Base-by-base conservation (phyloP, 768 basidiomycete species). In the Crucibulum laeve region DNA sequence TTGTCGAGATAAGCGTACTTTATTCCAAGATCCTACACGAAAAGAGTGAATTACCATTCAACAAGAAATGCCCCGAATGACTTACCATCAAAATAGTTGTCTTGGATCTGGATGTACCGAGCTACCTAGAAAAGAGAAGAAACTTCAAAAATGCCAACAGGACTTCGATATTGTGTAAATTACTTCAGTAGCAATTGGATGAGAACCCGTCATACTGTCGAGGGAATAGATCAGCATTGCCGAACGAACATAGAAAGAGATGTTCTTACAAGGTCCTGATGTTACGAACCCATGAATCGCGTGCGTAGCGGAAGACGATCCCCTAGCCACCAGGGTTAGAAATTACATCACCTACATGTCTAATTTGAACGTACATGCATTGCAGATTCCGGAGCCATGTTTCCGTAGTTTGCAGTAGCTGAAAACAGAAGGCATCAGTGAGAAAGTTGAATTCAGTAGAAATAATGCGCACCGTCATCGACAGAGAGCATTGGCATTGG, bases 81-180 rank as follows among this genome's bases (percentile, higher is more conserved):
- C 38, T n/a, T 21, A 46, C 45, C 49, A 28, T 50, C 49, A 21
- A 50, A 50, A 21, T 46, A 50, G 23, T 40, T 50, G 28, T 50
- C 49, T 32, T 50, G 49, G 37, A 50, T 37, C 24, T 50, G 49
- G 22, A 50, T 41, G 36, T 50, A 32, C n/a, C 42, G 44, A 5
- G 49, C 49, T 15, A 21, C 44, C 40, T 49, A 32, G n/a, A n/a
- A n/a, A n/a, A n/a, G n/a, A n/a, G n/a, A n/a, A n/a, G n/a, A n/a
- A n/a, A n/a, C n/a, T n/a, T 32, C 15, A 11, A 32, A 11, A 11
- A 32, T 32, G 30, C 15, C 30, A 32, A 32, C 3, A 32, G 11
- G 15, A 32, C 4, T 3, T 3, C 15, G 30, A 2, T 4, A 13
- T 32, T 15, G 30, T 32, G 13, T 15, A 13, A 32, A 32, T 32